Evolutionary conservation across 2,329 filamentous ascomycete genomes (phyloP).

Genomic region (Mycocentrospora acerina): DNA sequence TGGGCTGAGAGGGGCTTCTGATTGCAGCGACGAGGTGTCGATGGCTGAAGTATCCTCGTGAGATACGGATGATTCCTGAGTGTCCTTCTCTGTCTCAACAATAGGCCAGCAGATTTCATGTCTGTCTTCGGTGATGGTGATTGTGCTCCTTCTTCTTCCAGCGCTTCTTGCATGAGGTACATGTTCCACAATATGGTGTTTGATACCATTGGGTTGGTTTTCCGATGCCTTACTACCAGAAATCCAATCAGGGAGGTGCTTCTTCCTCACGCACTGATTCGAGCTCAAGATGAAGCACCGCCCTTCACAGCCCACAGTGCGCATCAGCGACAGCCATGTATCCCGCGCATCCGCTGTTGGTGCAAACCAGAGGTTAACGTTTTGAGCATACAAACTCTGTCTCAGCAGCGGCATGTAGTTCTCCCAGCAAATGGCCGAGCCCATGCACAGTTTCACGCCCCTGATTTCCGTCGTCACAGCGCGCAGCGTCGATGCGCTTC

Average conservation of each 20-base stretch:
- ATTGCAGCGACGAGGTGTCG: slow-evolving; percentile 13
- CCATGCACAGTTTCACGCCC: slow-evolving; percentile 77
- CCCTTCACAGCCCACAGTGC: slow-evolving; percentile 78
- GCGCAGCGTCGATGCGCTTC: slow-evolving; percentile 73
- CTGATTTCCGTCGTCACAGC: slow-evolving; percentile 79
- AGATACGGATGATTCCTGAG: slow-evolving; percentile 1
- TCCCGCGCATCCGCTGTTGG: slow-evolving; percentile 85
- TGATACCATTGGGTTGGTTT: slow-evolving; percentile 3
- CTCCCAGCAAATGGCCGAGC: slow-evolving; percentile 92
- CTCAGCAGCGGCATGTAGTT: slow-evolving; percentile 92
- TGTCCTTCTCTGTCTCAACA: slow-evolving; percentile 13
- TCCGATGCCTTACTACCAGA: slow-evolving; percentile 20
- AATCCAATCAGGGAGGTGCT: slow-evolving; percentile 61
- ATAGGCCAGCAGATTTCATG: slow-evolving; percentile 52
- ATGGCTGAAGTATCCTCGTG: slow-evolving; percentile 26
- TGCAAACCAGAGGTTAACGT: slow-evolving; percentile 87
- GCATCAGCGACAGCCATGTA: slow-evolving; percentile 80
- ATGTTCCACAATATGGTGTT: too few relatives aligned
- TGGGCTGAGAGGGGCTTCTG: slow-evolving; percentile 16
- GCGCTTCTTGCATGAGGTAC: slow-evolving; percentile 3
- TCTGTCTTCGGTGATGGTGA: slow-evolving; percentile 42
- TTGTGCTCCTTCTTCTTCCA: slow-evolving; percentile 42
- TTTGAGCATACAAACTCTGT: slow-evolving; percentile 82
- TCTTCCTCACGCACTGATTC: slow-evolving; percentile 74
- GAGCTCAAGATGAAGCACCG: slow-evolving; percentile 82